Base-by-base conservation (phyloP, 441 rosid species). In the Croton setiger region DNA sequence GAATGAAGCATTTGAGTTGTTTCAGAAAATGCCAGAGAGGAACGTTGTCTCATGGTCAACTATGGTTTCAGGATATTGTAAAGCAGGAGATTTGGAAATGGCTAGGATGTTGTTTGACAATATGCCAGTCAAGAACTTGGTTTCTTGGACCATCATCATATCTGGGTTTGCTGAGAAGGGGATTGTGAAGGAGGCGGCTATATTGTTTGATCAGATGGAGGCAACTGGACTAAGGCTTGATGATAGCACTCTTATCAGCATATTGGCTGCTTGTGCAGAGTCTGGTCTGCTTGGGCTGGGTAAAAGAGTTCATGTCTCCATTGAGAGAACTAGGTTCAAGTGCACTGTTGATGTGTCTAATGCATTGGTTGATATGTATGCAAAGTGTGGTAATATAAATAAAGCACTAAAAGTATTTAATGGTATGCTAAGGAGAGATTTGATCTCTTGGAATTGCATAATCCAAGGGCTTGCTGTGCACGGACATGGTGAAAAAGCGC, bases 1-100 rank as follows among this genome's bases (percentile, higher is more conserved):
- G 89, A 69, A 75, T 69, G 64, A 44, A 60, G 96, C 94, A 0
- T 91, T 89, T 74, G 82, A 84, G 12, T 58, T 93, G 80, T 93
- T 93, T 41, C 41, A 85, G 77, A 74, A 56, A 41, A 91, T 91
- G 89, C 96, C 96, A 2, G 84, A 76, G 73, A 88, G 97, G 71
- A 87, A 83, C 53, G 83, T 85, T 23, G 90, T 93, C 13, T 93
- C 98, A 6, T 93, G 98, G 98, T 87, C 94, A 7, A 87, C 94
- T 0, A 84, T 91, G 88, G 76, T 93, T 72, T 82, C 74, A 67
- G 97, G 96, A 65, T 88, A 85, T 68, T 66, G 90, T 53, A 87
- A 81, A 77, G 84, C 86, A 12, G 92, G 94, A 6, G 94, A 93
- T 73, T 82, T 89, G 88, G 91, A 86, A 52, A 89, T 85, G 86